Base-by-base conservation (phyloP, 2,329 filamentous ascomycete genomes). In the Teratosphaeria nubilosa region DNA sequence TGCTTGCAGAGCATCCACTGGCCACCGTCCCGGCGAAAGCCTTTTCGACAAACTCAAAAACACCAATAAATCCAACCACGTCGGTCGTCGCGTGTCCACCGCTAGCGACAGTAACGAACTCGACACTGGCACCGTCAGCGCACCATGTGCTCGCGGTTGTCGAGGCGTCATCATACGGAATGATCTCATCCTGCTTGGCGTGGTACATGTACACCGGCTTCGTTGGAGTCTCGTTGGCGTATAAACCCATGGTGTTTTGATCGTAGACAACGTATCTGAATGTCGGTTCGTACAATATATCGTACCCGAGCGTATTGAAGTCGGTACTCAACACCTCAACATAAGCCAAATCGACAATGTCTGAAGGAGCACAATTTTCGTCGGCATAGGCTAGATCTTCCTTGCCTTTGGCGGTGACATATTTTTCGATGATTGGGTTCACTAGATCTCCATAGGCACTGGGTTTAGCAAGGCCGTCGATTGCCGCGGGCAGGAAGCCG, bases 131-230 rank as follows among this genome's bases (percentile, higher is more conserved):
- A 34, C 68, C 68, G 16, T 65, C 58, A n/a, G 48, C 56, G 56
- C 68, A 70, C 68, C 68, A 70, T 3, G 60, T 55, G 16, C 63
- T 45, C 34, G 59, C 59, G 5, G 68, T 59, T 2, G 66, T 65
- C 3, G 63, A 58, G 2, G 68, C 66, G 25, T 70, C 65, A 13
- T 57, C 24, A 53, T 69, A 70, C 1, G 68, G 67, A 24, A 70
- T 69, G 54, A 70, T 62, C 53, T 70, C 68, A 45, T 70, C 68
- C 11, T 60, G 22, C 5, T 52, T 53, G 2, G 67, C 65, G 56
- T 70, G 68, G 59, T 62, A 70, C 32, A 70, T 54, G 50, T 63
- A 67, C 1, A 70, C 64, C 5, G 68, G 68, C 1, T 60, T 66
- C 11, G 52, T 63, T 1, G 68, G 68, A 1, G 63, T 69, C 22